Conservation (phyloP, 495 filamentous ascomycete species). For the Chaetomidium leptoderma region DNA sequence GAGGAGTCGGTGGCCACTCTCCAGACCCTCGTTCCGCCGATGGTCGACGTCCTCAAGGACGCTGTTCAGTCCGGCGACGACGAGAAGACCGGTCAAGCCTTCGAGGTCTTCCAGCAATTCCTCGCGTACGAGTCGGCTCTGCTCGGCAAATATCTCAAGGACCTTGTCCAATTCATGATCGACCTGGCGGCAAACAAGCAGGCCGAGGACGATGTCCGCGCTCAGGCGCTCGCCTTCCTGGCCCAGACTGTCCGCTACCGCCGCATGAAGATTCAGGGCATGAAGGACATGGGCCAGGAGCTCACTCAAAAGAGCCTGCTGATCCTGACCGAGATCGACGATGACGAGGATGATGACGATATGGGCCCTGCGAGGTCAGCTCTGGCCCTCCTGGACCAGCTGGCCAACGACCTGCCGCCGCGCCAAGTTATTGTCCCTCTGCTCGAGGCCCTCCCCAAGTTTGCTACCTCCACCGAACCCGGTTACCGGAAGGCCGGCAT, state of each 20-base stretch:
- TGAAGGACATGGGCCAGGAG: constrained; percentile 69
- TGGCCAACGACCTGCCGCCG: constrained; percentile 80
- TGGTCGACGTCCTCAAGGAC: constrained; percentile 85
- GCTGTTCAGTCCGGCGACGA: constrained; percentile 75
- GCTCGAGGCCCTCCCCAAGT: constrained; percentile 75
- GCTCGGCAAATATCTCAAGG: constrained; percentile 77
- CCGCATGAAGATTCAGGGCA: constrained; percentile 89
- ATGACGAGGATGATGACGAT: constrained; percentile 86
- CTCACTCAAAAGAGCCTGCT: constrained; percentile 80
- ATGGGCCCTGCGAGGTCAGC: constrained; percentile 85
- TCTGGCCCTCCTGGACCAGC: constrained; percentile 79
- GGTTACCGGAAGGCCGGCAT: constrained; percentile 85
- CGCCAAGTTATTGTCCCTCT: constrained; percentile 93
- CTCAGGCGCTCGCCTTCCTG: constrained; percentile 87
- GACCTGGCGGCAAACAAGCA: constrained; percentile 71
- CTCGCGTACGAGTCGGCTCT: constrained; percentile 85
- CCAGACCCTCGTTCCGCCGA: constrained; percentile 72
- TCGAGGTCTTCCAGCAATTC: constrained; percentile 96
- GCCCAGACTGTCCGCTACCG: constrained; percentile 88
- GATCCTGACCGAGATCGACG: constrained; percentile 81
- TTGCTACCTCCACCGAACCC: constrained; percentile 66
- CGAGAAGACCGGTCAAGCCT: constrained; percentile 78
- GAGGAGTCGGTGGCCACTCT: constrained; percentile 64
- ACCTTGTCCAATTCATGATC: constrained; percentile 91
- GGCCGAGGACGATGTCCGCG: constrained; percentile 75